A percentile compares a stretch with the other conserved stretches of the same genome.
Evolutionary conservation across 1,284 basidiomycete species (phyloP).

Genomic region (Irpex sp.): DNA sequence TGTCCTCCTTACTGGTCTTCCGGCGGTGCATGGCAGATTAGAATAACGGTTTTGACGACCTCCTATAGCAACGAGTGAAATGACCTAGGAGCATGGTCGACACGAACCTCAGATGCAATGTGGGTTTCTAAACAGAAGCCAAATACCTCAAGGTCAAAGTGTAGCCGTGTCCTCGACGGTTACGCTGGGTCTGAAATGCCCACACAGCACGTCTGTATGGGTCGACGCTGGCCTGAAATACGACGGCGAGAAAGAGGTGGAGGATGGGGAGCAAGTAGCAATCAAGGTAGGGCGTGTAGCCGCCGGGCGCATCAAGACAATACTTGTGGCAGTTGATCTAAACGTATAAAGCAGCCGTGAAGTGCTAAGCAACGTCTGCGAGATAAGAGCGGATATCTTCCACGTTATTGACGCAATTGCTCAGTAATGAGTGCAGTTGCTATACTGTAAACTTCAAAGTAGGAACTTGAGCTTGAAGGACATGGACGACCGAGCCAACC

Average conservation of each 20-base stretch:
- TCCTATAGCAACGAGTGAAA: not conserved
- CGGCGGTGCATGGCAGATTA: constrained; percentile 25
- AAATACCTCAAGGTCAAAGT: not conserved
- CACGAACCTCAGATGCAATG: not conserved
- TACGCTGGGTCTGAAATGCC: not conserved
- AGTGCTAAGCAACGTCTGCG: not conserved
- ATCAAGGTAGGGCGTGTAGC: not conserved
- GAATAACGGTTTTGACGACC: not conserved
- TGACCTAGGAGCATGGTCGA: not conserved
- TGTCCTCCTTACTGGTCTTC: constrained; percentile 33
- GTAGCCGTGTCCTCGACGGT: not conserved
- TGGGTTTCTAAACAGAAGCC: not conserved
- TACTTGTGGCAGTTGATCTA: not conserved
- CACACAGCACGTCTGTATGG: not conserved
- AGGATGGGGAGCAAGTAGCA: not conserved
- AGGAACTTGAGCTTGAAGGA: not conserved
- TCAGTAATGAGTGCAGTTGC: not conserved
- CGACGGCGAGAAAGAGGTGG: not conserved
- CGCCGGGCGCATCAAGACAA: not conserved
- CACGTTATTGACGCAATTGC: not conserved
- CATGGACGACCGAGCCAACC: not conserved
- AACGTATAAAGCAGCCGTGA: not conserved
- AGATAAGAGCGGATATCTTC: no score
- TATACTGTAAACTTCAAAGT: not conserved
- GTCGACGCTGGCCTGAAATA: not conserved